phyloP scores from a whole-genome alignment of 441 rosid species.

The Bocquillonia castaneifolia region DNA sequence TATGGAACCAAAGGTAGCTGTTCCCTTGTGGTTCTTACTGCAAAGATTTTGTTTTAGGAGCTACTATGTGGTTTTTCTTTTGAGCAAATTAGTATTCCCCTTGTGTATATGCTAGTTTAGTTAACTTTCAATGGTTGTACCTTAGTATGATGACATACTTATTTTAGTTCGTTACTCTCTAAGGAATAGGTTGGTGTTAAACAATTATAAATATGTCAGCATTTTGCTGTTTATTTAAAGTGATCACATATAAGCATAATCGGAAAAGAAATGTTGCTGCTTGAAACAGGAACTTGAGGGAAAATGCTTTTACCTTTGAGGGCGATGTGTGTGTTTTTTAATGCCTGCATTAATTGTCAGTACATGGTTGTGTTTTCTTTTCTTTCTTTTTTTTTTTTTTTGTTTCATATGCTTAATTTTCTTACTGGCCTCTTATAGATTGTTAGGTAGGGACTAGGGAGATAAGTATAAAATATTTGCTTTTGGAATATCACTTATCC shows the following conservation, averaged over 20 bases:
- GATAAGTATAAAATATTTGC: neutral
- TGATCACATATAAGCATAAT: neutral
- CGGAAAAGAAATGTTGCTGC: neutral
- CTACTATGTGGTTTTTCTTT: no score
- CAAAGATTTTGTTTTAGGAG: neutral
- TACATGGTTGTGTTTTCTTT: neutral
- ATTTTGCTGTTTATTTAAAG: neutral
- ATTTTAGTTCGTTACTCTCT: neutral
- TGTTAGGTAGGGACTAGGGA: neutral
- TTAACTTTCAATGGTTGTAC: neutral
- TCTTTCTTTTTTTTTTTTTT: neutral
- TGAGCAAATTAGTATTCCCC: no score
- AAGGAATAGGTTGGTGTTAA: neutral
- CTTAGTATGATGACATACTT: neutral
- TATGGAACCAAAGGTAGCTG: constrained; percentile 73
- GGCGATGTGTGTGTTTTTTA: constrained; percentile 3
- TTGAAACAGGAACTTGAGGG: neutral
- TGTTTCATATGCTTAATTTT: no score
- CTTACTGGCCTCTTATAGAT: neutral
- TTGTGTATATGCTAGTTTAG: neutral
- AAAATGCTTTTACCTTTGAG: neutral
- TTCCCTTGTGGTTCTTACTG: neutral
- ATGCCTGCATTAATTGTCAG: neutral
- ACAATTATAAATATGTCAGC: neutral
- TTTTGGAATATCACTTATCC: neutral